These are phyloP conservation scores for Leishmania martiniquensis DNA, from an alignment of 208 protist species.

Conservation along the genomic window DNA sequence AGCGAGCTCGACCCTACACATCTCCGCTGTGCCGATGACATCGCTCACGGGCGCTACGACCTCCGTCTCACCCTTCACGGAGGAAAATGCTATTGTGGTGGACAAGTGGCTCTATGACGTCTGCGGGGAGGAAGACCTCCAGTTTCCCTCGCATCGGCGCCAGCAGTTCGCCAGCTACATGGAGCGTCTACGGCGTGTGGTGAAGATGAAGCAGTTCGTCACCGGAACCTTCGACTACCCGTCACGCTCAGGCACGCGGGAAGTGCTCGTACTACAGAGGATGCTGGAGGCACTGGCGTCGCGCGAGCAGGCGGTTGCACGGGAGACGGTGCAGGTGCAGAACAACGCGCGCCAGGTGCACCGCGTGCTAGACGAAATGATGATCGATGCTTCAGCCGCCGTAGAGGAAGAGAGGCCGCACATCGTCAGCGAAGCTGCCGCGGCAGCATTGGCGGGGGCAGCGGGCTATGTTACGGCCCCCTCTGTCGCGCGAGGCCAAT, in stretches of 20 bases:
- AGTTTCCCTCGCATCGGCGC: conserved; percentile 61
- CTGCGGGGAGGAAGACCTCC: conserved; percentile 52
- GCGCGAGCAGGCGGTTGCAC: conserved; percentile 25
- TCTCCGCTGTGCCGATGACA: neutral
- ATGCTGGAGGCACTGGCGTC: conserved; percentile 35
- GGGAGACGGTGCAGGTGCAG: conserved; percentile 20
- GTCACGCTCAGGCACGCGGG: conserved; percentile 52
- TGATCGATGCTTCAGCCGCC: conserved; percentile 33
- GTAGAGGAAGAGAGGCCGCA: conserved; percentile 18
- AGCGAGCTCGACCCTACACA: neutral
- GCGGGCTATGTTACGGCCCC: neutral
- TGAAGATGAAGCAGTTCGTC: conserved; percentile 30
- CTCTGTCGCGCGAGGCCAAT: neutral
- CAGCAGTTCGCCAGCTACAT: conserved; percentile 44
- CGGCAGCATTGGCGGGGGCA: neutral
- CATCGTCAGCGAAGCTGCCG: neutral
- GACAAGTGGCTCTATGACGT: conserved; percentile 71
- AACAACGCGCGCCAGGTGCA: conserved; percentile 32
- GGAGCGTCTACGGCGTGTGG: conserved; percentile 24
- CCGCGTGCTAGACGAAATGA: conserved; percentile 34
- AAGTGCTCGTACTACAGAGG: conserved; percentile 56
- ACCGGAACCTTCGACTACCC: conserved; percentile 54
- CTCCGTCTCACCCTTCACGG: conserved; percentile 23
- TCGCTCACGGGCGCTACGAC: neutral
- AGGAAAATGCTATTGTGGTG: conserved; percentile 51